Base-by-base conservation (phyloP, 352 stramenopile species). In the Thraustochytrium sp. region DNA sequence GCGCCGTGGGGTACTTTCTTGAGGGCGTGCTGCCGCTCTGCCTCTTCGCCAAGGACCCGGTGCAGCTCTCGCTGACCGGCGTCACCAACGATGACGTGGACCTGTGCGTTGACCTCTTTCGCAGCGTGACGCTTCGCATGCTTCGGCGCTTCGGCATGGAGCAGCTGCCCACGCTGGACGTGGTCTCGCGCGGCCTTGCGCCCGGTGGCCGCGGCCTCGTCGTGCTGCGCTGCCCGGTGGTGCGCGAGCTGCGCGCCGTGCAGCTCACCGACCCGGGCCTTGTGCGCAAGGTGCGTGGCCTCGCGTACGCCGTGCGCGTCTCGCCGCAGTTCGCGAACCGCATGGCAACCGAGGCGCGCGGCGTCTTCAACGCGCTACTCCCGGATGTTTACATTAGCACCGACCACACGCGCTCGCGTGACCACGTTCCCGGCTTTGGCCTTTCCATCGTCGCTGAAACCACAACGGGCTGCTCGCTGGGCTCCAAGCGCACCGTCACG, bases 341-440 rank as follows among this genome's bases (percentile, higher is more conserved):
- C 51, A 97, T 99, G 61, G 96, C 98, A 31, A 97, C 98, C 85
- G 94, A 94, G 1, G 95, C 90, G 4, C 90, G 93, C n/a, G 96
- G 94, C 1, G 87, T 99, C 3, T 97, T 99, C 83, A 98, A 99
- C 87, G 90, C 97, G 83, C 91, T 99, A 48, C 86, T 99, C 34
- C 96, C 97, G 0, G 97, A 99, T 86, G 97, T 99, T 55, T 99
- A 98, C 91, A 99, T 99, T 84, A 96, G 98, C 88, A 99, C 96
- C 42, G 97, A 99, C 89, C 96, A 98, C 84, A 97, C 98, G 88
- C 98, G 95, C 77, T 74, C 84, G 82, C 55, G 61, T 8, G 75
- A 76, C n/a, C 21, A 84, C 26, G 88, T 90, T 80, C 95, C 96
- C 0, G 96, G 95, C 40, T 95, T 98, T 76, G 93, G 92, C 76